A percentile compares a stretch with the other conserved stretches of the same genome.
Conservation (phyloP, 176 grass and related monocot genomes). For the Oropetium thomaeum region DNA sequence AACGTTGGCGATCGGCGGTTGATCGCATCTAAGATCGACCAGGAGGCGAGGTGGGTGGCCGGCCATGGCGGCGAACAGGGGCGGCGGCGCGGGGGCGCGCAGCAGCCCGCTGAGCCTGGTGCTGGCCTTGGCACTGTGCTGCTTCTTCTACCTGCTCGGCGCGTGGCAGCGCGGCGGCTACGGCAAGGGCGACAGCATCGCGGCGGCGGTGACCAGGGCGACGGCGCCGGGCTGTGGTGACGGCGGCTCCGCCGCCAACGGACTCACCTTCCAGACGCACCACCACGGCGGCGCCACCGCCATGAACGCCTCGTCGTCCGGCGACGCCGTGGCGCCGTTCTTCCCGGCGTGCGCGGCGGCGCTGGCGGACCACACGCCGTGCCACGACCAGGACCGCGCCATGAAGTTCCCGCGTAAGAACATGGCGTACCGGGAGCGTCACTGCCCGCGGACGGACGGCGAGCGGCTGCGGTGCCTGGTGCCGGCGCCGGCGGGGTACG, state of each 20-base stretch:
- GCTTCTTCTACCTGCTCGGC: conserved; percentile 77
- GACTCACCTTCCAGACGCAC: conserved; percentile 67
- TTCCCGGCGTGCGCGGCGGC: conserved; percentile 56
- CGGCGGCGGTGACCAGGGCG: conserved; percentile 40
- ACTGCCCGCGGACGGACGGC: conserved; percentile 65
- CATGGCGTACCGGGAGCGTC: conserved; percentile 93
- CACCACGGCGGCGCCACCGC: conserved; percentile 19
- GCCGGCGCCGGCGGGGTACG: conserved; percentile 66
- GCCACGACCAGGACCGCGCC: conserved; percentile 80
- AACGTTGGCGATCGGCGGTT: no score
- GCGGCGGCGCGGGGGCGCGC: conserved; percentile 32
- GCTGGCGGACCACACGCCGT: conserved; percentile 87
- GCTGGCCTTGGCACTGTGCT: conserved; percentile 58
- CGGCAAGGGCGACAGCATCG: conserved; percentile 76
- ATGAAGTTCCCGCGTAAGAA: conserved; percentile 75
- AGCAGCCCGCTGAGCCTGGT: conserved; percentile 65
- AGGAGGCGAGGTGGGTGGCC: not conserved
- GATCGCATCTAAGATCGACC: not conserved
- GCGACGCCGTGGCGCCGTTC: not conserved
- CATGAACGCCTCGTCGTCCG: not conserved
- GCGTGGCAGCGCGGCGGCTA: conserved; percentile 78
- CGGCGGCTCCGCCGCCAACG: not conserved
- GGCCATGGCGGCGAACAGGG: conserved; percentile 58
- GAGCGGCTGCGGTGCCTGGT: conserved; percentile 80
- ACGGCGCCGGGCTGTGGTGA: conserved; percentile 48